These are phyloP conservation scores for Fusarium papillatum DNA, from an alignment of 2,329 filamentous ascomycete genomes.

Conservation along the genomic window DNA sequence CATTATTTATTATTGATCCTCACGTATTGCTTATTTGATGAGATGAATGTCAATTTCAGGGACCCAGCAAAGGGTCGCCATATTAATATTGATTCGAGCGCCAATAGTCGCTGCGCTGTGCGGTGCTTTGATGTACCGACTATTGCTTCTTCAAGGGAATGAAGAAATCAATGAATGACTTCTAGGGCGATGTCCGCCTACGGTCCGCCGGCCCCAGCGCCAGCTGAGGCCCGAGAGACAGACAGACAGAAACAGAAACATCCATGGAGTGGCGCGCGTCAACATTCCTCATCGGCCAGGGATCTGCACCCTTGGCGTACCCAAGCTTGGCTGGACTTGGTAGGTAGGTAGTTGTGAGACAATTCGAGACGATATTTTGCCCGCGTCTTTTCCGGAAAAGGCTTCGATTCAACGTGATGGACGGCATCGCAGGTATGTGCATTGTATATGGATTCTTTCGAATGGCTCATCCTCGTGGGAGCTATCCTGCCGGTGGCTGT, in stretches of 20 bases:
- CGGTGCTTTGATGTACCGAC: neutral
- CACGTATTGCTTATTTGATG: slow-evolving; percentile 10
- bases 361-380: slow-evolving; percentile 17
- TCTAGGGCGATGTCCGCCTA: neutral
- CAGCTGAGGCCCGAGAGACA: slow-evolving; percentile 14
- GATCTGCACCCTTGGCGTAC: slow-evolving; percentile 33
- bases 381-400: slow-evolving; percentile 31
- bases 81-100: neutral
- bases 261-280: slow-evolving; percentile 31
- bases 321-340: slow-evolving; percentile 37
- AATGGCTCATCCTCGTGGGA: slow-evolving; percentile 7
- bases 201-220: neutral
- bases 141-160: slow-evolving; percentile 15
- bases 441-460: slow-evolving; percentile 13
- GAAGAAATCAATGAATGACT: neutral
- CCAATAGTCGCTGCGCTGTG: neutral
- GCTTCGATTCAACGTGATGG: slow-evolving; percentile 19
- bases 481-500: slow-evolving; percentile 21
- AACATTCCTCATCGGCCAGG: slow-evolving; percentile 32
- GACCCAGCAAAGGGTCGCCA: neutral
- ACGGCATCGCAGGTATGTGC: slow-evolving; percentile 28
- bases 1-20: slow-evolving; percentile 7
- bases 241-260: slow-evolving; percentile 9
- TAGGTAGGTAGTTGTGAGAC: slow-evolving; percentile 17
- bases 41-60: slow-evolving; percentile 9